phyloP scores from a whole-genome alignment of 129 eudicot genomes.

The Pseudognaphalium luteoalbum region DNA sequence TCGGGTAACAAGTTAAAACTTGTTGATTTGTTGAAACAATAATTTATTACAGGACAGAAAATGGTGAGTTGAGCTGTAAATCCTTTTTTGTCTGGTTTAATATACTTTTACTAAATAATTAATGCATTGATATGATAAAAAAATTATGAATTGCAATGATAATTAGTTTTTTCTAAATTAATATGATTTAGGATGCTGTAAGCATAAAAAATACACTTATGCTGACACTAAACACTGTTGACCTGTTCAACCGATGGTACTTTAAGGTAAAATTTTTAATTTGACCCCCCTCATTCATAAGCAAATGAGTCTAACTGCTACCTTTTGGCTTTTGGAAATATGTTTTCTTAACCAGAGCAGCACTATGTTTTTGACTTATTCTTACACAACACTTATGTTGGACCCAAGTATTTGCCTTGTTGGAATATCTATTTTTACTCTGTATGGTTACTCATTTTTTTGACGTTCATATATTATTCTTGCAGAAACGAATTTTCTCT shows the following conservation, averaged over 20 bases:
- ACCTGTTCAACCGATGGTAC: background rate
- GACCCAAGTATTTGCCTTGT: background rate
- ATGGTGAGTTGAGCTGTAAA: background rate
- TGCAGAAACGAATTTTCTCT: slow-evolving; percentile 57
- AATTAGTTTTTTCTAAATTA: background rate
- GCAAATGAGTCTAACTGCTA: background rate
- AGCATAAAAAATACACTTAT: background rate
- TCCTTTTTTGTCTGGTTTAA: background rate
- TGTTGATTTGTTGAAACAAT: too few relatives aligned
- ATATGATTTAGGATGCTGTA: background rate
- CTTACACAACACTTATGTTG: background rate
- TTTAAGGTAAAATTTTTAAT: background rate
- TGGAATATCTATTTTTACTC: slow-evolving; percentile 4
- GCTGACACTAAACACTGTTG: background rate
- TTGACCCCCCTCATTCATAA: background rate
- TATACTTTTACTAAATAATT: background rate
- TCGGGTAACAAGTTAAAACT: background rate
- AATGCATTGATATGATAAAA: background rate
- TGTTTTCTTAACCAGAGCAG: slow-evolving; percentile 3
- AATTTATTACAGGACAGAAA: background rate
- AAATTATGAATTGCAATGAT: background rate
- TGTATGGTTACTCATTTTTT: slow-evolving; percentile 5
- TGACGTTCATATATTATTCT: slow-evolving; percentile 13
- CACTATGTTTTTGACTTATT: background rate
- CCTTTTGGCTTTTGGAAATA: background rate